These are phyloP conservation scores for Wallacemonas rigidus DNA, from an alignment of 208 protist species.

Conservation along the genomic window DNA sequence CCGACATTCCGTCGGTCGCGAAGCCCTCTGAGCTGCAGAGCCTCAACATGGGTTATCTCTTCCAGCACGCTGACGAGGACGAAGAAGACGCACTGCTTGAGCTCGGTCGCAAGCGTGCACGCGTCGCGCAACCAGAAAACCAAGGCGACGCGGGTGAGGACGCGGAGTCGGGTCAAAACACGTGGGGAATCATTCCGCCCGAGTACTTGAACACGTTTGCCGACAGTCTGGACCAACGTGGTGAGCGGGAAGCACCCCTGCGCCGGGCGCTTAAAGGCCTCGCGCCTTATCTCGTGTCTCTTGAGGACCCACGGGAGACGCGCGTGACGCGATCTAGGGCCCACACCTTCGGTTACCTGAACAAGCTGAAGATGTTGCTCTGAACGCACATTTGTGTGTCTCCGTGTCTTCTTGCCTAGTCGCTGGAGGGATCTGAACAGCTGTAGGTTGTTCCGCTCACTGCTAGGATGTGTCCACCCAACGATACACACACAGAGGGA, in stretches of 20 bases:
- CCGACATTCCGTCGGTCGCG: slow-evolving; percentile 33
- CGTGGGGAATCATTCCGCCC: slow-evolving; percentile 69
- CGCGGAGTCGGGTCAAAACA: slow-evolving; percentile 26
- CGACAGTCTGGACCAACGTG: slow-evolving; percentile 62
- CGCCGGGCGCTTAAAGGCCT: slow-evolving; percentile 48
- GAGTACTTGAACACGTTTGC: slow-evolving; percentile 64
- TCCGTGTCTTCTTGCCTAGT: too few species aligned
- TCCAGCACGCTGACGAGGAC: slow-evolving; percentile 62
- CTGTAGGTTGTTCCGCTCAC: too few species aligned
- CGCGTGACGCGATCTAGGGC: slow-evolving; percentile 68
- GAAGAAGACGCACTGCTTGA: slow-evolving; percentile 6
- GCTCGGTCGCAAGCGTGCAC: slow-evolving; percentile 1
- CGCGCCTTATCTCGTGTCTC: slow-evolving; percentile 43
- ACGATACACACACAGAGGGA: too few species aligned
- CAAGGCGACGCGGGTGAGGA: slow-evolving; percentile 11
- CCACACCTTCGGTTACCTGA: slow-evolving; percentile 79
- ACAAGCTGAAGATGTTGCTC: slow-evolving; percentile 62
- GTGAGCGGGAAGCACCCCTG: slow-evolving; percentile 64
- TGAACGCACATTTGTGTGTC: too few species aligned
- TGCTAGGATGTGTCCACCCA: too few species aligned
- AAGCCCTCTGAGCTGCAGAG: slow-evolving; percentile 40
- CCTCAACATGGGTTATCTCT: slow-evolving; percentile 19
- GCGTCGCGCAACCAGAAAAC: neutral
- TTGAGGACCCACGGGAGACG: slow-evolving; percentile 39
- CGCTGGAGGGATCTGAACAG: too few species aligned